Base-by-base conservation (phyloP, 495 filamentous ascomycete species). In the Aspergillus olivimuriae region DNA sequence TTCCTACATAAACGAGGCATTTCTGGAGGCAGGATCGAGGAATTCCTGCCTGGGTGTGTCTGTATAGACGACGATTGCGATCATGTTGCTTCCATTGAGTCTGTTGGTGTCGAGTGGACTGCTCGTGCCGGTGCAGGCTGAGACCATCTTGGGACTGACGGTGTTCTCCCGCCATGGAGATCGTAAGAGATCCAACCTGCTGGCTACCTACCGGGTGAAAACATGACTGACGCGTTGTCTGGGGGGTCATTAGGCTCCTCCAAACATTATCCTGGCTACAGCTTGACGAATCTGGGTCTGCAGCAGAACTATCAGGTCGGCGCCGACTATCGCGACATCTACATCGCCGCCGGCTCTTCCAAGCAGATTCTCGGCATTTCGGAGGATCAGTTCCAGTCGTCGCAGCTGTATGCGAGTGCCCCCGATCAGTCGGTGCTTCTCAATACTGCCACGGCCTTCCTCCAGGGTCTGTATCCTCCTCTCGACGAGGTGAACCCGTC, bases 381-480 rank as follows among this genome's bases (percentile, higher is more conserved):
- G 40, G 41, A 65, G 15, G 61, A 75, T 45, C 46, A 69, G n/a
- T 76, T 80, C 50, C 72, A 73, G 48, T 64, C 69, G 19, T 58
- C 61, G 4, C 78, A 82, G 42, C 60, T 84, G 44, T 60, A 61
- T 2, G 72, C 73, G 10, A 70, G 65, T 11, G 63, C 74, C 0
- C 77, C 81, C 5, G 50, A 69, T 17, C 75, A 81, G 51, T 62
- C 61, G 41, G 78, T 83, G 5, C 68, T 84, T 11, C 69, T 77
- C 55, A 74, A 66, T 20, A 65, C 66, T 8, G 66, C 63, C 21
- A 52, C 53, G 16, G 70, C 68, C 18, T 81, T 79, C 52, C 48
- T 80, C 15, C 77, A 81, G 44, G 74, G 68, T 11, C 60, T 81
- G 4, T 81, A 80, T 40, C 77, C 77, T 5, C 69, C 75, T 14